phyloP scores from a whole-genome alignment of 148 eudicot genomes.

The Suaeda aralocaspica region DNA sequence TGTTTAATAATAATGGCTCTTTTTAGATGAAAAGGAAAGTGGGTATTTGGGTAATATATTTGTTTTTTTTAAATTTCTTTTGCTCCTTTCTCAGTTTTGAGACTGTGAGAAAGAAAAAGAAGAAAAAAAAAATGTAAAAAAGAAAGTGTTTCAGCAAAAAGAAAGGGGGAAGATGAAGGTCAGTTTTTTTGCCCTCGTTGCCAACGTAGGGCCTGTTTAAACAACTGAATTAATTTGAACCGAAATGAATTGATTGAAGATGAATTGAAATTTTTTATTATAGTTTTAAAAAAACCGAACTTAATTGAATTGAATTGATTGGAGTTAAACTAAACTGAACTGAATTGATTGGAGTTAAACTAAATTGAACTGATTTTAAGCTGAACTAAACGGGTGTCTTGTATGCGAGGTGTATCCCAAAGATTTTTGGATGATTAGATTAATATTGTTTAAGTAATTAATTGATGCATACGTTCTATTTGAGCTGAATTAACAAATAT shows the following conservation, averaged over 20 bases:
- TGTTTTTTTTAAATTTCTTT: background rate
- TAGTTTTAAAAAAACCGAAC: no score
- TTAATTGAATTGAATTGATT: background rate
- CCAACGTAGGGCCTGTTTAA: no score
- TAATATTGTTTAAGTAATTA: no score
- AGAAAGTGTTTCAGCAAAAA: slow-evolving; percentile 7
- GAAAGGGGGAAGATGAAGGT: slow-evolving; percentile 6
- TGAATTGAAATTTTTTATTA: no score
- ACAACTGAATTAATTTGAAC: no score
- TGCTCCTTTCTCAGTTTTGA: background rate
- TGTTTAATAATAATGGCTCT: slow-evolving; percentile 2
- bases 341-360: background rate
- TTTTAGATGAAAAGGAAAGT: slow-evolving; percentile 25
- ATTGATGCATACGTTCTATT: no score
- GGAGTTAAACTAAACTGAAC: background rate
- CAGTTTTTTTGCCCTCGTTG: slow-evolving; percentile 18
- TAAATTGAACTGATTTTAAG: background rate
- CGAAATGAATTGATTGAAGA: no score
- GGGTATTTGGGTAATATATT: slow-evolving; percentile 8
- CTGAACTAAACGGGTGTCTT: no score
- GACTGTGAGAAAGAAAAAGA: background rate
- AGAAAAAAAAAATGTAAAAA: background rate
- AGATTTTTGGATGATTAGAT: no score
- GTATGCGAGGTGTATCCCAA: no score
- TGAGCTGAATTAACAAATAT: no score